These are phyloP conservation scores for Pseudopyricularia javanii DNA, from an alignment of 2,329 filamentous ascomycete genomes.

Conservation along the genomic window DNA sequence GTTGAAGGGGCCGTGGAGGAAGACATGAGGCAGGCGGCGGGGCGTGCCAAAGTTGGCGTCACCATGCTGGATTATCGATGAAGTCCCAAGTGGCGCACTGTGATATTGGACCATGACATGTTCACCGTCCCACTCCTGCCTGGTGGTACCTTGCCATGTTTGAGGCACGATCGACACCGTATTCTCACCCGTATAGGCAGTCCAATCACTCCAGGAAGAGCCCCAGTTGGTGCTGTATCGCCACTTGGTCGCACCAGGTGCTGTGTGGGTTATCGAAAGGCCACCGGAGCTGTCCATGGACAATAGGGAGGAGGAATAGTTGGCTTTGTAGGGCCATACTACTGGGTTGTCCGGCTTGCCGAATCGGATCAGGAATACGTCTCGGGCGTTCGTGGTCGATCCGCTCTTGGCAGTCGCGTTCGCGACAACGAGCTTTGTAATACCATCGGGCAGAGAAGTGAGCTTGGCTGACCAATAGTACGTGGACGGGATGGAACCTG, in stretches of 20 bases:
- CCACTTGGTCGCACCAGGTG: background rate
- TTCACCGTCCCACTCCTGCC: background rate
- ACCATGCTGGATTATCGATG: background rate
- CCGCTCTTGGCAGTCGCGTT: background rate
- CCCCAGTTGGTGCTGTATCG: background rate
- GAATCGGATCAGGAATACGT: background rate
- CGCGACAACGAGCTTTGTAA: background rate
- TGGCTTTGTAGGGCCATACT: background rate
- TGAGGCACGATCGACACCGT: background rate
- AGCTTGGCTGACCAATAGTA: background rate
- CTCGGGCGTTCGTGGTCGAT: background rate
- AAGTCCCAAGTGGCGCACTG: background rate
- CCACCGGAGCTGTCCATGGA: background rate
- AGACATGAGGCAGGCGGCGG: background rate
- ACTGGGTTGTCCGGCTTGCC: background rate
- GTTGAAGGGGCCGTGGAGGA: background rate
- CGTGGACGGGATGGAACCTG: background rate
- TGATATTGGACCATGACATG: background rate
- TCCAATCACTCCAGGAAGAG: background rate
- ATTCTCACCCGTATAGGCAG: background rate
- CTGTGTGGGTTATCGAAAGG: background rate
- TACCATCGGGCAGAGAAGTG: background rate
- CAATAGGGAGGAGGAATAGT: background rate
- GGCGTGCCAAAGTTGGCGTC: background rate
- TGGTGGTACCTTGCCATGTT: background rate